Percentiles rank a stretch among this genome's conserved stretches.
Evolutionary conservation across 306 rosid genomes (phyloP).

Genomic region (Citrullus amarus): DNA sequence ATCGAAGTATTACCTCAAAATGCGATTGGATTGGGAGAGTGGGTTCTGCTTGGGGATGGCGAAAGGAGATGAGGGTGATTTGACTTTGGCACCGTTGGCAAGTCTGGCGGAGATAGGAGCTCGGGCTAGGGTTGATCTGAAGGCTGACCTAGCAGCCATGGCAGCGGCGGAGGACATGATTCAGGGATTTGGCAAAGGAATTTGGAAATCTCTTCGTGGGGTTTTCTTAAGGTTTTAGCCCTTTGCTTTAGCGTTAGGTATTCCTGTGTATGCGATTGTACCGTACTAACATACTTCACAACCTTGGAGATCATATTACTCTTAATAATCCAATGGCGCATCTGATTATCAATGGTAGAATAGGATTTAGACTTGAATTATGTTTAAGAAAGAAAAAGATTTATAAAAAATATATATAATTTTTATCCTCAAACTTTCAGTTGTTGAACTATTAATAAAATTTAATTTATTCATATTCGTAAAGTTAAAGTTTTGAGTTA

Average conservation of each 20-base stretch:
- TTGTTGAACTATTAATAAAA: too few relatives aligned
- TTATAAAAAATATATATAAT: too few relatives aligned
- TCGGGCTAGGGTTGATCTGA: constrained; percentile 55
- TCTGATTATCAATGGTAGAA: too few relatives aligned
- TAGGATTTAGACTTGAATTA: too few relatives aligned
- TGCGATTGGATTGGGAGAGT: constrained; percentile 41
- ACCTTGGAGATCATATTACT: too few relatives aligned
- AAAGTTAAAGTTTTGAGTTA: too few relatives aligned
- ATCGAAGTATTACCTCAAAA: constrained; percentile 37
- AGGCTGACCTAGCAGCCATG: constrained; percentile 58
- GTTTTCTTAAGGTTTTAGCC: constrained; percentile 9
- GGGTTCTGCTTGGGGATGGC: constrained; percentile 40
- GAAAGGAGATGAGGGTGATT: constrained; percentile 33
- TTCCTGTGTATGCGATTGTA: background rate
- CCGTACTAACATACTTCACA: background rate
- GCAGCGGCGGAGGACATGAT: constrained; percentile 52
- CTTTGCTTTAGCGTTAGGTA: background rate
- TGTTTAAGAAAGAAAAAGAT: too few relatives aligned
- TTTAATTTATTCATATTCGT: too few relatives aligned
- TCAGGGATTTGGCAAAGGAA: background rate
- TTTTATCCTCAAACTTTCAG: too few relatives aligned
- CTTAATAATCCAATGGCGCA: too few relatives aligned
- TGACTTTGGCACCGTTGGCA: constrained; percentile 33
- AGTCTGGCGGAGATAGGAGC: constrained; percentile 20
- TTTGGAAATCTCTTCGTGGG: constrained; percentile 4